These are phyloP conservation scores for Colletotrichum sp. DNA, from an alignment of 2,329 filamentous ascomycete species.

Conservation along the genomic window DNA sequence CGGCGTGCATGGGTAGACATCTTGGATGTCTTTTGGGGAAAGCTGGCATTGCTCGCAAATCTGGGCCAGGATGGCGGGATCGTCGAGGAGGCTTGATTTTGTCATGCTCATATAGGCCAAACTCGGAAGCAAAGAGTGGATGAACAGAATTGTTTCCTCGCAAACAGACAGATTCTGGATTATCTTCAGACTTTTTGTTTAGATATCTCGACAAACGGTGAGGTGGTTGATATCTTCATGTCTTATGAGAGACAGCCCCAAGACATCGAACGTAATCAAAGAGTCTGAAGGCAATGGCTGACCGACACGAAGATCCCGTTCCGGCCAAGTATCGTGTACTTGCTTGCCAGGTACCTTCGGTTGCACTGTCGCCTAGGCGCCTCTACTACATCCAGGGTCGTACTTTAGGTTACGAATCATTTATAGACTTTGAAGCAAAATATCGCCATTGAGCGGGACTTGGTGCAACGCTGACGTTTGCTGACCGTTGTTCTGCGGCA, in stretches of 20 bases:
- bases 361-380: neutral
- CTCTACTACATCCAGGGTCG: neutral
- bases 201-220: neutral
- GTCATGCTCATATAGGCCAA: neutral
- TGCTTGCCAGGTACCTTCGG: neutral
- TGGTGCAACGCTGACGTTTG: neutral
- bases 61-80: neutral
- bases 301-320: neutral
- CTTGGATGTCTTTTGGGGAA: neutral
- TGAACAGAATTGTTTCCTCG: fast-evolving
- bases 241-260: neutral
- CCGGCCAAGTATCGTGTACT: neutral
- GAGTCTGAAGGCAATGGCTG: neutral
- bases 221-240: neutral
- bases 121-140: neutral
- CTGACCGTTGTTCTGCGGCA: neutral
- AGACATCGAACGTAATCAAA: neutral
- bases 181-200: neutral
- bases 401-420: neutral
- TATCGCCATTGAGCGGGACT: neutral
- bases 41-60: neutral
- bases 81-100: neutral
- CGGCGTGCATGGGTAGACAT: neutral
- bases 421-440: neutral
- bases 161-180: neutral